phyloP scores from a whole-genome alignment of 768 basidiomycete genomes.

The Porphyrellus cyaneotinctus region DNA sequence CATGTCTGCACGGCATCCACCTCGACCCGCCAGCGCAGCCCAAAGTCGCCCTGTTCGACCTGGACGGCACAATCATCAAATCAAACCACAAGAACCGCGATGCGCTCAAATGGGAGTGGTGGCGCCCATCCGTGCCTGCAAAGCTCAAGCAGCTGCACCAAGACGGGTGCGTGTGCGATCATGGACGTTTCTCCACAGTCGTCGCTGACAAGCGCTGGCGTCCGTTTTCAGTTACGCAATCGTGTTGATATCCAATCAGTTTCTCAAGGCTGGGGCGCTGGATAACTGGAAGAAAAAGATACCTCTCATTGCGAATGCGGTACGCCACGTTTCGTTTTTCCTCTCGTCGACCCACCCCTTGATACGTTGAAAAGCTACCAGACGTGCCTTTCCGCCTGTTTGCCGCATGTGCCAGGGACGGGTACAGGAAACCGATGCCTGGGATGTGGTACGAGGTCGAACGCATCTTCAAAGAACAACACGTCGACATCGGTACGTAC shows the following conservation, averaged over 20 bases:
- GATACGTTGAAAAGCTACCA: constrained; percentile 46
- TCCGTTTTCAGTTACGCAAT: constrained; percentile 51
- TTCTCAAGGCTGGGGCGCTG: constrained; percentile 43
- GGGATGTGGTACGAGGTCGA: constrained; percentile 82
- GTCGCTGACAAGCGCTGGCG: background rate
- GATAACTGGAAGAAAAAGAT: constrained; percentile 78
- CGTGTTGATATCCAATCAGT: constrained; percentile 82
- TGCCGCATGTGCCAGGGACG: constrained; percentile 72
- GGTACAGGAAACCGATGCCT: constrained; percentile 80
- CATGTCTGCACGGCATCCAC: constrained; percentile 35
- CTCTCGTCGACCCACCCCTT: background rate
- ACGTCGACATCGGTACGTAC: constrained; percentile 59
- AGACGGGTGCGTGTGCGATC: constrained; percentile 49
- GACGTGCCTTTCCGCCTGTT: constrained; percentile 73
- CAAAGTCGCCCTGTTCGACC: constrained; percentile 79
- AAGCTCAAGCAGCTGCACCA: constrained; percentile 58
- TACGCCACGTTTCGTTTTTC: constrained; percentile 31
- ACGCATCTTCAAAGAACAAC: constrained; percentile 52
- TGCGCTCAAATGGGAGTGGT: constrained; percentile 55
- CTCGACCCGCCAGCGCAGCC: constrained; percentile 32
- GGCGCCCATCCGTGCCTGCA: constrained; percentile 57
- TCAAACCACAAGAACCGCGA: constrained; percentile 28
- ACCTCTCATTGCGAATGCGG: constrained; percentile 57
- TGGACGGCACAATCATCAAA: constrained; percentile 86
- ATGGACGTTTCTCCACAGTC: background rate